A percentile compares a stretch with the other conserved stretches of the same genome.
Evolutionary conservation across 306 rosid species (phyloP).

Genomic region (Gastrolobium bilobum): DNA sequence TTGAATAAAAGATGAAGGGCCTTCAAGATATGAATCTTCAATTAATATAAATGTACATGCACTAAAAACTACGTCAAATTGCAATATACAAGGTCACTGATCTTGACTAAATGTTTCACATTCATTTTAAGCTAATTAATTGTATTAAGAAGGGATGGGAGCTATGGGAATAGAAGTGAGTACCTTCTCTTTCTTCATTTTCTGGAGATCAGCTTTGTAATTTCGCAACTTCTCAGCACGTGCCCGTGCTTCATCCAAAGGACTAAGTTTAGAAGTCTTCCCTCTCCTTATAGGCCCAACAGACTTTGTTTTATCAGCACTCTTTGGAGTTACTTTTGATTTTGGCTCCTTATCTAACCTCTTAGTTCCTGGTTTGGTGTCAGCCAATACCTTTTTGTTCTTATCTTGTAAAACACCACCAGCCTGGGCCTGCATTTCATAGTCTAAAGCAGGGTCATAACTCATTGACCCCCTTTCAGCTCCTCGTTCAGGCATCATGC

Average conservation of each 20-base stretch:
- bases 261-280: conserved; percentile 86
- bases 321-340: conserved; percentile 65
- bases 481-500: conserved; percentile 84
- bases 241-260: conserved; percentile 93
- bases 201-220: conserved; percentile 97
- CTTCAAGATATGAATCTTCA: conserved; percentile 31
- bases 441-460: conserved; percentile 90
- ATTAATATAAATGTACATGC: conserved; percentile 34
- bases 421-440: conserved; percentile 77
- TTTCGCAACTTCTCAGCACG: conserved; percentile 92
- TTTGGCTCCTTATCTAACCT: conserved; percentile 70
- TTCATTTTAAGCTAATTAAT: conserved; percentile 42
- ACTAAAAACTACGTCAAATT: conserved; percentile 22
- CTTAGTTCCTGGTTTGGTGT: conserved; percentile 66
- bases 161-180: conserved; percentile 27
- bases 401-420: conserved; percentile 54
- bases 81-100: conserved; percentile 31
- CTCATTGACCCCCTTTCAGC: conserved; percentile 70
- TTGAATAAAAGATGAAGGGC: conserved; percentile 41
- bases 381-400: conserved; percentile 61
- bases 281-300: conserved; percentile 92
- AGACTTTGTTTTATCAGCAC: conserved; percentile 66
- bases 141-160: conserved; percentile 10
- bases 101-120: conserved; percentile 24
- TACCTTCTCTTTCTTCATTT: conserved; percentile 98